A percentile compares a stretch with the other conserved stretches of the same genome.
Evolutionary conservation across 768 basidiomycete genomes (phyloP).

Genomic region (Trametes villosa): DNA sequence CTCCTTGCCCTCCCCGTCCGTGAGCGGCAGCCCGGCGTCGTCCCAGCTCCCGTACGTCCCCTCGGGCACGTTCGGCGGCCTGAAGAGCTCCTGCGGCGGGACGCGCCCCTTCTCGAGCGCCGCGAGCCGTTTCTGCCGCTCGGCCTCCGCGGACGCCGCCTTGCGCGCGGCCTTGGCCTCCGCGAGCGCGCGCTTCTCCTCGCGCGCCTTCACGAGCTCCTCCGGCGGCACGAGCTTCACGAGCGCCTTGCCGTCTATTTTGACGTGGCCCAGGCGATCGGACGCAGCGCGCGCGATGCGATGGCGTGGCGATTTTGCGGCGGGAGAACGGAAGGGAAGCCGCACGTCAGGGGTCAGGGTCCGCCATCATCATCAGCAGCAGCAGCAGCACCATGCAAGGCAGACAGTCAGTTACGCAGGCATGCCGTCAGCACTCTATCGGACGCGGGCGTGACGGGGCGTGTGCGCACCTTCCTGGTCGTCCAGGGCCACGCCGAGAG

Average conservation of each 20-base stretch:
- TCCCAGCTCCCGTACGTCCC: constrained; percentile 85
- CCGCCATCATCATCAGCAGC: background rate
- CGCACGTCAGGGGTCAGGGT: background rate
- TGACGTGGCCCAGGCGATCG: background rate
- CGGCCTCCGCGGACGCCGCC: constrained; percentile 66
- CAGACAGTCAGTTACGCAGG: background rate
- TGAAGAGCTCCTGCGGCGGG: constrained; percentile 80
- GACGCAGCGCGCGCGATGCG: background rate
- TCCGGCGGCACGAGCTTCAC: constrained; percentile 89
- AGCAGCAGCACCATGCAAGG: background rate
- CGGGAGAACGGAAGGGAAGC: constrained; percentile 1
- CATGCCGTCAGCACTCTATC: constrained; percentile 5
- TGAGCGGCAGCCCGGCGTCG: constrained; percentile 80
- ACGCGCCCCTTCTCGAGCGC: constrained; percentile 87
- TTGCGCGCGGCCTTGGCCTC: constrained; percentile 84
- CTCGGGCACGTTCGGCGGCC: constrained; percentile 73
- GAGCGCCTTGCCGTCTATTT: constrained; percentile 87
- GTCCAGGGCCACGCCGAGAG: constrained; percentile 94
- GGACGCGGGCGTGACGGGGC: constrained; percentile 1
- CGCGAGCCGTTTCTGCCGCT: constrained; percentile 67
- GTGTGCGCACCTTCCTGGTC: constrained; percentile 87
- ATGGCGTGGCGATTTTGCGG: background rate
- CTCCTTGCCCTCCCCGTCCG: constrained; percentile 84
- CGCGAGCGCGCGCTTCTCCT: constrained; percentile 79
- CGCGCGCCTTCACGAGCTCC: constrained; percentile 80